Base-by-base conservation (phyloP, 441 rosid genomes). In the Capsella rubella region DNA sequence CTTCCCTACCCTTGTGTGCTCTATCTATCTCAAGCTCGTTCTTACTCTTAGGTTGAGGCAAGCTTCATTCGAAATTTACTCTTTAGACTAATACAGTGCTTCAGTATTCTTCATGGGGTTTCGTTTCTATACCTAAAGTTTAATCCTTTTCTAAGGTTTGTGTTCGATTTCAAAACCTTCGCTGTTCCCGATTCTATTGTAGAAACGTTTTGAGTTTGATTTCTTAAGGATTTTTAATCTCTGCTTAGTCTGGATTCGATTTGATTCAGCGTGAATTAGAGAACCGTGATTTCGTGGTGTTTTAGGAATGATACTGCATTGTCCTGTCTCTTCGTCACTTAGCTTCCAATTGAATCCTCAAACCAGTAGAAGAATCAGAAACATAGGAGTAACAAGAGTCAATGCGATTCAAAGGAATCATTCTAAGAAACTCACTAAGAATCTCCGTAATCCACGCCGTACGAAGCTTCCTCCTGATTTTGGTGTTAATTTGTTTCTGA, bases 381-480 rank as follows among this genome's bases (percentile, higher is more conserved):
- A 39, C 43, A 35, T 15, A 31, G 0, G 62, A 56, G 27, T 14
- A 14, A 66, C 72, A 10, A 69, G 56, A 74, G 80, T 63, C 65
- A 52, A 35, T 35, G 77, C 76, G 8, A 69, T 64, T 43, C 84
- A 76, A 76, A 81, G 77, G 68, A 71, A 52, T 39, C 75, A 63
- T 39, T 56, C 70, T 29, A 84, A 74, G 73, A 87, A 82, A 72
- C 79, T 79, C 49, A 82, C 90, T 60, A 88, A 84, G 79, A 89
- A 89, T 79, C 87, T 79, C 43, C 89, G 81, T 21, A 74, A 82
- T 73, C 97, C 92, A 4, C 85, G 93, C 25, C 91, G 89, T 12
- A 40, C 82, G 40, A 83, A 92, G 82, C 90, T 85, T 59, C 98
- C 97, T 69, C 97, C 98, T 4, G 92, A 89, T 3, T 87, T 92